phyloP scores from a whole-genome alignment of 2,329 filamentous ascomycete species.

The Aphanoascus verrucosus region DNA sequence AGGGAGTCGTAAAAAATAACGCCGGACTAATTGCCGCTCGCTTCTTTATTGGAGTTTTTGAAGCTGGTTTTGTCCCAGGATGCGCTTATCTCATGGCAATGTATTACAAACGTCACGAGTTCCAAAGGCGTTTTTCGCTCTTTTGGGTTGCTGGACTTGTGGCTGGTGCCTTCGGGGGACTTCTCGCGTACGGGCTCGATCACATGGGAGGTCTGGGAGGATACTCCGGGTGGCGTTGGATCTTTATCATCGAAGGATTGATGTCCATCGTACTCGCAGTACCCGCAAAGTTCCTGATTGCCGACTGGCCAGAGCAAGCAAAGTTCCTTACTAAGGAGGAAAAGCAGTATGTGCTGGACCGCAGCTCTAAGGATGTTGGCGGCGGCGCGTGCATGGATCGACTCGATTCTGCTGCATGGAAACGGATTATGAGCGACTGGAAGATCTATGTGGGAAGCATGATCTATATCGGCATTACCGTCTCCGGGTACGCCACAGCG shows the following conservation, averaged over 20 bases:
- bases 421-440: slow-evolving; percentile 24
- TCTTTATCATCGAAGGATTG: slow-evolving; percentile 30
- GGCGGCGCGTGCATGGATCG: slow-evolving; percentile 23
- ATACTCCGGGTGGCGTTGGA: slow-evolving; percentile 26
- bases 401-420: slow-evolving; percentile 22
- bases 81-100: slow-evolving; percentile 50
- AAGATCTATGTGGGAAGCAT: slow-evolving; percentile 27
- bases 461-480: slow-evolving; percentile 37
- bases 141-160: slow-evolving; percentile 50
- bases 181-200: slow-evolving; percentile 41
- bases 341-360: slow-evolving; percentile 20
- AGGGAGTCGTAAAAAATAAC: slow-evolving; percentile 41
- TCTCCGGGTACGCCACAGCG: slow-evolving; percentile 30
- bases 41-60: slow-evolving; percentile 43
- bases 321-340: slow-evolving; percentile 25
- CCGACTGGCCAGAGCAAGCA: slow-evolving; percentile 27
- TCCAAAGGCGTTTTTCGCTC: slow-evolving; percentile 48
- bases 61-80: slow-evolving; percentile 45
- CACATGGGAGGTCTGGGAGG: slow-evolving; percentile 25
- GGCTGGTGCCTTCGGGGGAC: slow-evolving; percentile 51
- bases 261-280: slow-evolving; percentile 23
- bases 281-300: slow-evolving; percentile 23
- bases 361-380: slow-evolving; percentile 19
- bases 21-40: slow-evolving; percentile 39
- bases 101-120: slow-evolving; percentile 53